Evolutionary conservation across 148 eudicot genomes (phyloP).

Genomic region (Silene latifolia): DNA sequence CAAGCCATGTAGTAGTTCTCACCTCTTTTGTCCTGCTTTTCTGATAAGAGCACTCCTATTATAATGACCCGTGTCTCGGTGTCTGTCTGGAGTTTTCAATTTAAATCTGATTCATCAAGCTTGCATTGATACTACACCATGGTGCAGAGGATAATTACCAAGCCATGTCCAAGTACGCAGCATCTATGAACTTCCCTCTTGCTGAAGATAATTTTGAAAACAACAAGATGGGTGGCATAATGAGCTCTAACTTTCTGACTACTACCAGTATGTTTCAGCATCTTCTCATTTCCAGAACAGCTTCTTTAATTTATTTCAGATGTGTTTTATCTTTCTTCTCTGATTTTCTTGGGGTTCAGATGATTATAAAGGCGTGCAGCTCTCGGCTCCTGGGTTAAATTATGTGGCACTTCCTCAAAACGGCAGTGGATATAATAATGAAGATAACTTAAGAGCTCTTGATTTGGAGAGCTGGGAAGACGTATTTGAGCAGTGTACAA

Average conservation of each 20-base stretch:
- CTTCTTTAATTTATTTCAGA: slow-evolving; percentile 3
- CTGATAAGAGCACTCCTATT: not conserved
- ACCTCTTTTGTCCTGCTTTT: not conserved
- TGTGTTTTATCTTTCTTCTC: not conserved
- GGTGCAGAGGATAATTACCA: slow-evolving; percentile 39
- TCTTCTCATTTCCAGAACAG: not conserved
- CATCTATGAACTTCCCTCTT: slow-evolving; percentile 25
- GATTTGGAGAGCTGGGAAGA: slow-evolving; percentile 47
- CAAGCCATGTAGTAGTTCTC: not conserved
- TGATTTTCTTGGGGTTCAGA: slow-evolving; percentile 15
- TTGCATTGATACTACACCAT: slow-evolving; percentile 12
- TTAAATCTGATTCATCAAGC: not conserved
- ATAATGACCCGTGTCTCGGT: not conserved
- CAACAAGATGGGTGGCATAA: slow-evolving; percentile 24
- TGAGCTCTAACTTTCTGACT: slow-evolving; percentile 21
- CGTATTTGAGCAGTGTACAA: slow-evolving; percentile 37
- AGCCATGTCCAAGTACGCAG: slow-evolving; percentile 37
- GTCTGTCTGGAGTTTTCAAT: not conserved
- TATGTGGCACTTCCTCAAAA: slow-evolving; percentile 24
- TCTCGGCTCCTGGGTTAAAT: slow-evolving; percentile 20
- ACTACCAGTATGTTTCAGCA: slow-evolving; percentile 24
- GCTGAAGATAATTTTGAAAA: slow-evolving; percentile 23
- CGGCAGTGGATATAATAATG: slow-evolving; percentile 20
- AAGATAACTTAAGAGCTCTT: slow-evolving; percentile 28
- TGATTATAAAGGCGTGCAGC: slow-evolving; percentile 27